A percentile compares a stretch with the other conserved stretches of the same genome.
These are phyloP conservation scores for Nigrograna mackinnonii DNA, from an alignment of 2,329 filamentous ascomycete genomes.

Conservation along the genomic window DNA sequence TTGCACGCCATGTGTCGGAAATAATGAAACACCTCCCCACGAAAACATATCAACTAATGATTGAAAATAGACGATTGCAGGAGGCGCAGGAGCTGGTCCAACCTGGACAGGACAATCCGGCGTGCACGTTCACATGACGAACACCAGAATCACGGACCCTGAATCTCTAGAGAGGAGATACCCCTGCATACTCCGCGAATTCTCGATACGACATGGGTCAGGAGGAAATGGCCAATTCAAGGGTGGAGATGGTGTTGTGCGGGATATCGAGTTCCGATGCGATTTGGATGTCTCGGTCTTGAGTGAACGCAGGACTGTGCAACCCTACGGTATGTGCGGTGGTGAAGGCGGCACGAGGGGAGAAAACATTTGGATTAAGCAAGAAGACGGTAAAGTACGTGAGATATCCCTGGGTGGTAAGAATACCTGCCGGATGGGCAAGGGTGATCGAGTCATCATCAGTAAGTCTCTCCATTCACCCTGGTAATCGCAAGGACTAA, in stretches of 20 bases:
- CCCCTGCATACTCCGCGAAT: slow-evolving; percentile 68
- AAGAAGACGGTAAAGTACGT: too few relatives aligned
- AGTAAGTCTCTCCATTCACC: too few relatives aligned
- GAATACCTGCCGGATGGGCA: too few relatives aligned
- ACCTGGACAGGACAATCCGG: slow-evolving; percentile 69
- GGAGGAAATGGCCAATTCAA: slow-evolving; percentile 65
- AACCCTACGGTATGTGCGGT: slow-evolving; percentile 77
- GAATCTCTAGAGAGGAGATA: slow-evolving; percentile 74
- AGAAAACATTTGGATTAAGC: slow-evolving; percentile 57
- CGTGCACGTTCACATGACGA: slow-evolving; percentile 78
- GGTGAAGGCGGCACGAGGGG: slow-evolving; percentile 75
- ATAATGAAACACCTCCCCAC: too few relatives aligned
- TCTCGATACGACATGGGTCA: slow-evolving; percentile 62
- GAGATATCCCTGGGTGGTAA: too few relatives aligned
- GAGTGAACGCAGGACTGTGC: slow-evolving; percentile 69
- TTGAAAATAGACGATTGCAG: slow-evolving; percentile 77
- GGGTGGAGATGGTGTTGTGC: slow-evolving; percentile 70
- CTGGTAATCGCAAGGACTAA: too few relatives aligned
- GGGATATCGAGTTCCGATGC: slow-evolving; percentile 75
- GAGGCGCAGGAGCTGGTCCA: slow-evolving; percentile 69
- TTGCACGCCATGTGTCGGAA: too few relatives aligned
- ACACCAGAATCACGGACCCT: slow-evolving; percentile 75
- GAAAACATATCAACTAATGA: too few relatives aligned
- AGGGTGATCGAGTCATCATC: slow-evolving; percentile 17
- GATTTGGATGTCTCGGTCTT: slow-evolving; percentile 75